Evolutionary conservation across 495 filamentous ascomycete species (phyloP).

Genomic region (Aspergillus nanangensis): DNA sequence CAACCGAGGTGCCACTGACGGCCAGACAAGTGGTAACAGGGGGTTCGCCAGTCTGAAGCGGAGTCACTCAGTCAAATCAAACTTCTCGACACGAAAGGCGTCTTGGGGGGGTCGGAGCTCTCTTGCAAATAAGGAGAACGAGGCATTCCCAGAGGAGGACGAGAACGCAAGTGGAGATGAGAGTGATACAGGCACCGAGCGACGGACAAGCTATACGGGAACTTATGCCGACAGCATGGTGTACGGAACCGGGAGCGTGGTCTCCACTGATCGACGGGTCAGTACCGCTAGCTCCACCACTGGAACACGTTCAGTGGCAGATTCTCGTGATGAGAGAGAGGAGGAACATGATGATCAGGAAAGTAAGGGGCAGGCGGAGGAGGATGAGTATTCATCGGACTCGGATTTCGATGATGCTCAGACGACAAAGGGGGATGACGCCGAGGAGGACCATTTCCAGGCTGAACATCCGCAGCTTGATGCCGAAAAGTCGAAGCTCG

Average conservation of each 20-base stretch:
- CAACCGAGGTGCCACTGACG: slow-evolving; percentile 60
- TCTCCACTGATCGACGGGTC: slow-evolving; percentile 44
- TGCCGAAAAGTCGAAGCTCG: slow-evolving; percentile 29
- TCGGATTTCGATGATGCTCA: slow-evolving; percentile 11
- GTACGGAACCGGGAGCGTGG: slow-evolving; percentile 43
- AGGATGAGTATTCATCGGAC: too few relatives aligned
- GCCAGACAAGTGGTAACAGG: slow-evolving; percentile 43
- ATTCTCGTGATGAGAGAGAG: slow-evolving; percentile 7
- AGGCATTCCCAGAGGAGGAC: slow-evolving; percentile 50
- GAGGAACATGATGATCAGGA: slow-evolving; percentile 14
- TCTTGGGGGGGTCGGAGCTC: slow-evolving; percentile 62
- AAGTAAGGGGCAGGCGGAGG: slow-evolving; percentile 6
- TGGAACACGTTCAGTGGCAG: slow-evolving; percentile 22
- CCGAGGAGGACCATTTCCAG: slow-evolving; percentile 11
- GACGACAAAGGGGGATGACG: slow-evolving; percentile 10
- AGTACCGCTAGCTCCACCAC: slow-evolving; percentile 46
- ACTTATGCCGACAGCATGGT: slow-evolving; percentile 45
- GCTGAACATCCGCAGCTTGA: slow-evolving; percentile 22
- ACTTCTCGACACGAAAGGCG: slow-evolving; percentile 60
- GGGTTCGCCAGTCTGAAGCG: slow-evolving; percentile 54
- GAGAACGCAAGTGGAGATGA: slow-evolving; percentile 38
- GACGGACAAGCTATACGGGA: slow-evolving; percentile 48
- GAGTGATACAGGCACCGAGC: slow-evolving; percentile 50
- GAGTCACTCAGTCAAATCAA: slow-evolving; percentile 68
- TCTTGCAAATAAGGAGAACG: slow-evolving; percentile 58